A percentile compares a stretch with the other conserved stretches of the same genome.
Conservation (phyloP, 306 rosid genomes). For the Argentina anserina region DNA sequence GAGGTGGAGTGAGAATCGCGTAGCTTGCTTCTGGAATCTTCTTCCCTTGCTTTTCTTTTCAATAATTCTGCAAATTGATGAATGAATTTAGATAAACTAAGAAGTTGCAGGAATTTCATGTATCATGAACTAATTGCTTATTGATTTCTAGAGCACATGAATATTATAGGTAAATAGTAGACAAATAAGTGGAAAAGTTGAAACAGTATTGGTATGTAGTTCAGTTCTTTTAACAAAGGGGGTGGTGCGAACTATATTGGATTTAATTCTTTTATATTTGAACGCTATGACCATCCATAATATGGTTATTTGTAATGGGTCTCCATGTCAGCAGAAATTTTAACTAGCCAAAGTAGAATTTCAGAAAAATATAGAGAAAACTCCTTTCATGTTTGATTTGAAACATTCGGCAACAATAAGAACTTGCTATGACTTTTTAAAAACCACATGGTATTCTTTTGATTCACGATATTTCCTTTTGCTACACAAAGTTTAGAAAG, state of each 20-base stretch:
- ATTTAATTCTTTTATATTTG: background rate
- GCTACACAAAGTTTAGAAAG: background rate
- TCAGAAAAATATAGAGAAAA: background rate
- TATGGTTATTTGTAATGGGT: background rate
- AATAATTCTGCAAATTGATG: conserved; percentile 52
- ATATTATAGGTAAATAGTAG: background rate
- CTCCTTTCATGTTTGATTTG: background rate
- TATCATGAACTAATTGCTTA: background rate
- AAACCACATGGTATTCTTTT: background rate
- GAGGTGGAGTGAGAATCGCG: conserved; percentile 28
- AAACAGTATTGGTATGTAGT: background rate
- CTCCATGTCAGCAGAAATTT: background rate
- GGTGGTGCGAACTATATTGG: background rate
- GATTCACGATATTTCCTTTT: background rate
- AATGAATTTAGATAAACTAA: background rate
- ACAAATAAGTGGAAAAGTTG: background rate
- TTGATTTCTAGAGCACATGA: conserved; percentile 4
- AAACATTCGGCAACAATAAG: background rate
- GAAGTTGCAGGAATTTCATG: background rate
- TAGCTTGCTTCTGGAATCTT: conserved; percentile 27
- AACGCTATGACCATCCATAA: background rate
- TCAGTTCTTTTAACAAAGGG: background rate
- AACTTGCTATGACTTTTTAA: background rate
- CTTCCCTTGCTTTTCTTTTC: conserved; percentile 38
- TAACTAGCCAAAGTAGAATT: background rate